Evolutionary conservation across 129 eudicot species (phyloP), one percentile per base, ranked within the genome.

Genomic region (Pseudognaphalium luteoalbum): DNA sequence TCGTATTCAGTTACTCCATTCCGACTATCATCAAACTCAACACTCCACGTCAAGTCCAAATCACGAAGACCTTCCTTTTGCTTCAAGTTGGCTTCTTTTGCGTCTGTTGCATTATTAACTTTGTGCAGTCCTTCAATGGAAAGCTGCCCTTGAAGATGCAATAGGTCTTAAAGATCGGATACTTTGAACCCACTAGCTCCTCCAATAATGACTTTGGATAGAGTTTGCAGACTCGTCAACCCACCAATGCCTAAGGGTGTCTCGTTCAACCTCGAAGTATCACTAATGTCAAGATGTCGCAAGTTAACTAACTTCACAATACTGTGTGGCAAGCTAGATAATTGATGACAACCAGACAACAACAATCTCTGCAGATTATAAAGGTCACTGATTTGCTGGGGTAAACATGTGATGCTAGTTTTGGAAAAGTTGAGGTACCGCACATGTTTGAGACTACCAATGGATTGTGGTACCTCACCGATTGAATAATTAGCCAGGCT

Each of bases 41-140:
- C 73, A 15, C 78, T 74, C 90, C 93, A 88, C 28, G 67, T 8
- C 76, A 88, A 12, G 25, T 66, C 75, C 71, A 88, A 76, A 17
- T 70, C 83, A 28, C 52, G 52, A 25, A 88, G 81, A 5, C 74
- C 74, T 51, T 25, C 22, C 70, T 81, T 88, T 14, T 52, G 59
- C 44, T 65, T 60, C 47, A 88, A 64, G 28, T 70, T 78, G n/a
- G 88, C 93, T 68, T 83, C 83, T 71, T 59, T 68, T 39, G 86
- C 88, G 9, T 88, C 78, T 59, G 64, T 19, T 14, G 28, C 80
- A 30, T 76, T 41, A 51, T 15, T 76, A 39, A 88, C 81, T 44
- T 83, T 83, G 12, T 81, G 81, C 59, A 88, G 28, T 16, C 83
- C 93, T 0, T 42, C 10, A 64, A 88, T 69, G 71, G 80, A 58